These are phyloP conservation scores for Chloromonas sp. DNA, from an alignment of 163 green algal genomes.

Conservation along the genomic window DNA sequence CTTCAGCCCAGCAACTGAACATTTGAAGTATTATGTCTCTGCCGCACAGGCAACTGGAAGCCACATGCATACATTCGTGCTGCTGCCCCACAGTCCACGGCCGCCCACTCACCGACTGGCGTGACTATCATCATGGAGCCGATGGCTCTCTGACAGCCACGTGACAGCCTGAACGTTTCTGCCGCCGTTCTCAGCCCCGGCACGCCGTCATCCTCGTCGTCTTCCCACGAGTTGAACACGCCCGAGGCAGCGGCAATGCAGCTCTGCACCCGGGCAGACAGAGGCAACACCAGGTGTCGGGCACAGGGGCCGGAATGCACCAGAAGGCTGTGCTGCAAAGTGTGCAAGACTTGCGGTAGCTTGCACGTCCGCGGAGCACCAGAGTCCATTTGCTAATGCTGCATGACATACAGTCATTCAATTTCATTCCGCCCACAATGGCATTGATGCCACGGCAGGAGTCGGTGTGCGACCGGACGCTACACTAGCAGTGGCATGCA, in stretches of 20 bases:
- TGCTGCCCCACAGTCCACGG: background rate
- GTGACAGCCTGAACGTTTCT: slow-evolving; percentile 31
- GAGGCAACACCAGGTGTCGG: background rate
- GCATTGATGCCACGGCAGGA: too few species aligned
- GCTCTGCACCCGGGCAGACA: background rate
- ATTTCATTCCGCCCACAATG: background rate
- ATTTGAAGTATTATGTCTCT: background rate
- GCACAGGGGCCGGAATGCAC: background rate
- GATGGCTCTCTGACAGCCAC: slow-evolving; percentile 54
- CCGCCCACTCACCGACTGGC: slow-evolving; percentile 32
- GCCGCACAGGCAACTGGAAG: background rate
- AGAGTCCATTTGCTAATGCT: too few species aligned
- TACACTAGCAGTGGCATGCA: too few species aligned
- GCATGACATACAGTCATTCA: background rate
- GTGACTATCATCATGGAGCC: slow-evolving; percentile 60
- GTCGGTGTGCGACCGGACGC: too few species aligned
- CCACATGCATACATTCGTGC: background rate
- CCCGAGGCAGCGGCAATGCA: slow-evolving; percentile 5
- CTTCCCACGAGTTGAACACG: slow-evolving; percentile 5
- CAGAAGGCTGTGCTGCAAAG: too few species aligned
- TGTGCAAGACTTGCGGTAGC: too few species aligned
- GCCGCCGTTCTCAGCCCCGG: background rate
- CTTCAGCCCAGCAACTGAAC: background rate
- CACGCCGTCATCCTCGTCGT: background rate
- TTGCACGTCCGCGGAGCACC: too few species aligned